Percentiles rank a stretch among this genome's conserved stretches.
Conservation (phyloP, 2,329 filamentous ascomycete genomes). For the Penicillium italicum region DNA sequence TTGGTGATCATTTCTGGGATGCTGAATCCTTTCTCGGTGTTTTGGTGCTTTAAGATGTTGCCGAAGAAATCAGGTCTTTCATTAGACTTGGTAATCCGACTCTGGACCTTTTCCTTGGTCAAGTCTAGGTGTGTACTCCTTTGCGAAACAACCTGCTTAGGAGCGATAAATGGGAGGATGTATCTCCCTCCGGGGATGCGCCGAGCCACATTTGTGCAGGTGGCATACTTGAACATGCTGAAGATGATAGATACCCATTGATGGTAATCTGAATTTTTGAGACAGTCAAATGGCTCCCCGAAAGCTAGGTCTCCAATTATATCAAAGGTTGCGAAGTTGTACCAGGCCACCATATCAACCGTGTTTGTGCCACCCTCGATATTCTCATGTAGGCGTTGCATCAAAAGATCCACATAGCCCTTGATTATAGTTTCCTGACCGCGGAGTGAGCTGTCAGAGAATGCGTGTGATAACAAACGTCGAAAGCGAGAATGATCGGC, state of each 20-base stretch:
- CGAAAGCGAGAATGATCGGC: slow-evolving; percentile 24
- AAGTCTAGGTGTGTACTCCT: slow-evolving; percentile 1
- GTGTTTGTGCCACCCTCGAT: slow-evolving; percentile 1
- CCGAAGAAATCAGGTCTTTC: slow-evolving; percentile 16
- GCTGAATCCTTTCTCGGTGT: slow-evolving; percentile 15
- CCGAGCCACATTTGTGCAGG: slow-evolving; percentile 8
- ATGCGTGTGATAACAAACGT: slow-evolving; percentile 37
- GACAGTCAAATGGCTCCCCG: slow-evolving; percentile 31
- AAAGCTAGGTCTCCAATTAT: slow-evolving; percentile 33
- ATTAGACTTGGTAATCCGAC: slow-evolving; percentile 10
- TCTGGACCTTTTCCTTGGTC: slow-evolving; percentile 7
- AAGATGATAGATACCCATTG: slow-evolving; percentile 25
- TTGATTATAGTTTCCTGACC: slow-evolving; percentile 39
- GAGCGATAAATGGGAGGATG: slow-evolving; percentile 3
- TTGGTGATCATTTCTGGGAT: slow-evolving; percentile 31
- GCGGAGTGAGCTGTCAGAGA: slow-evolving; percentile 43
- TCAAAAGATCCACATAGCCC: slow-evolving; percentile 32
- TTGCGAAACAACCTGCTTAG: neutral
- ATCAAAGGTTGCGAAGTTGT: slow-evolving; percentile 35
- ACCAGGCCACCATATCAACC: slow-evolving; percentile 30
- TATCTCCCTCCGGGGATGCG: slow-evolving; percentile 4
- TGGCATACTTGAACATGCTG: neutral
- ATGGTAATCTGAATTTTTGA: slow-evolving; percentile 25
- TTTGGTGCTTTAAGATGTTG: slow-evolving; percentile 16
- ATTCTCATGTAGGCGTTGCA: slow-evolving; percentile 24